Evolutionary conservation across 768 basidiomycete genomes (phyloP).

Genomic region (Phaffia tasmanica): DNA sequence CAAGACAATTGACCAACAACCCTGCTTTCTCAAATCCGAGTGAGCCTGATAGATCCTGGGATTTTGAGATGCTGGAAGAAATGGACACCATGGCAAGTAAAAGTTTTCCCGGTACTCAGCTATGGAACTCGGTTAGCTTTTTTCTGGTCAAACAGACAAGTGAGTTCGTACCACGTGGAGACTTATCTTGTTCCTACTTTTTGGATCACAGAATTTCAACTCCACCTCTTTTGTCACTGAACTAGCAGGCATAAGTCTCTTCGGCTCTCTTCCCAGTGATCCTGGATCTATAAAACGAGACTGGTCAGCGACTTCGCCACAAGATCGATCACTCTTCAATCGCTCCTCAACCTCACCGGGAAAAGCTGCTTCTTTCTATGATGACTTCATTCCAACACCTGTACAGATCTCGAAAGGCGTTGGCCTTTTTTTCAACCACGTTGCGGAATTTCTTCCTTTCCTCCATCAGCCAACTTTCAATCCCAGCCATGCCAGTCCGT

Average conservation of each 20-base stretch:
- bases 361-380: not conserved
- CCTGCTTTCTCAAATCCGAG: not conserved
- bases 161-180: not conserved
- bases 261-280: not conserved
- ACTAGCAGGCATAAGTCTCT: not conserved
- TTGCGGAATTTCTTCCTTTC: slow-evolving; percentile 27
- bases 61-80: not conserved
- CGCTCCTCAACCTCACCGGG: slow-evolving; percentile 3
- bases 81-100: not conserved
- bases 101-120: not conserved
- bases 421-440: slow-evolving; percentile 28
- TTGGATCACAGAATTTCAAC: not conserved
- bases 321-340: not conserved
- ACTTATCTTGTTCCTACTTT: not conserved
- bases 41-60: not conserved
- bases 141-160: not conserved
- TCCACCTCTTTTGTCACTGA: not conserved
- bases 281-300: not conserved
- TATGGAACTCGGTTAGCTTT: not conserved
- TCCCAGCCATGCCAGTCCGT: slow-evolving; percentile 3
- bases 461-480: slow-evolving; percentile 30
- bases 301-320: not conserved
- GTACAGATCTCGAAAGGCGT: not conserved
- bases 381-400: slow-evolving; percentile 11
- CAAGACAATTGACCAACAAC: not conserved